Evolutionary conservation across 2,329 filamentous ascomycete species (phyloP).

Genomic region (Botryotinia convoluta): DNA sequence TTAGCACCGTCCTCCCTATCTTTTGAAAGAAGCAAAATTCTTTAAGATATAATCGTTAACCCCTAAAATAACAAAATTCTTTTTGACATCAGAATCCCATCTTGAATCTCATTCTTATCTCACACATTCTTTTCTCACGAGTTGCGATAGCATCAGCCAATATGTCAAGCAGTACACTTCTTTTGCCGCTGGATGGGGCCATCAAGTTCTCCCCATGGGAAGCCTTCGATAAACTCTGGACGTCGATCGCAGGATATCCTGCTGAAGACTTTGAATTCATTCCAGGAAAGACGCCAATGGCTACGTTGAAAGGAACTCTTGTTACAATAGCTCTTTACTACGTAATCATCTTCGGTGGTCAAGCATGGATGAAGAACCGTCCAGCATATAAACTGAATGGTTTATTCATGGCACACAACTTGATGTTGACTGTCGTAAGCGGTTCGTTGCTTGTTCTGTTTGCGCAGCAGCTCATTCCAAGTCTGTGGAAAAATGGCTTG

Average conservation of each 20-base stretch:
- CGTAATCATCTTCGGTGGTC: slow-evolving; percentile 84
- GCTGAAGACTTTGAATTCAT: slow-evolving; percentile 83
- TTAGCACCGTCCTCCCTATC: neutral
- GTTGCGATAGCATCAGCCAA: slow-evolving; percentile 1
- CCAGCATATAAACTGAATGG: slow-evolving; percentile 82
- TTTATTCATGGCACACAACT: slow-evolving; percentile 94
- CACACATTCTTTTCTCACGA: neutral
- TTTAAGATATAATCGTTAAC: slow-evolving; percentile 13
- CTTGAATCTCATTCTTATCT: neutral
- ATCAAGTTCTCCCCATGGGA: slow-evolving; percentile 60
- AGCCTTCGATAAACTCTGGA: slow-evolving; percentile 85
- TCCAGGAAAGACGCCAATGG: slow-evolving; percentile 80
- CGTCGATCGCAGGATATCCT: slow-evolving; percentile 73
- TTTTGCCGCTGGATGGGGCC: slow-evolving; percentile 20
- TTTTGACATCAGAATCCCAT: neutral
- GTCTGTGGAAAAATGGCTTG: slow-evolving; percentile 72
- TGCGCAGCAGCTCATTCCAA: slow-evolving; percentile 85
- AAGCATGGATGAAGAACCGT: slow-evolving; percentile 85
- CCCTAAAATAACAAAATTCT: neutral
- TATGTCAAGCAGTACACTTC: slow-evolving; percentile 25
- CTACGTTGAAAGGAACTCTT: slow-evolving; percentile 78
- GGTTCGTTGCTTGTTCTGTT: slow-evolving; percentile 77
- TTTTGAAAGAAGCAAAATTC: neutral
- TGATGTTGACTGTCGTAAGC: slow-evolving; percentile 85
- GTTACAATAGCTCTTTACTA: slow-evolving; percentile 87